Conservation (phyloP, 2,329 filamentous ascomycete species). For the Fusarium burgessii region DNA sequence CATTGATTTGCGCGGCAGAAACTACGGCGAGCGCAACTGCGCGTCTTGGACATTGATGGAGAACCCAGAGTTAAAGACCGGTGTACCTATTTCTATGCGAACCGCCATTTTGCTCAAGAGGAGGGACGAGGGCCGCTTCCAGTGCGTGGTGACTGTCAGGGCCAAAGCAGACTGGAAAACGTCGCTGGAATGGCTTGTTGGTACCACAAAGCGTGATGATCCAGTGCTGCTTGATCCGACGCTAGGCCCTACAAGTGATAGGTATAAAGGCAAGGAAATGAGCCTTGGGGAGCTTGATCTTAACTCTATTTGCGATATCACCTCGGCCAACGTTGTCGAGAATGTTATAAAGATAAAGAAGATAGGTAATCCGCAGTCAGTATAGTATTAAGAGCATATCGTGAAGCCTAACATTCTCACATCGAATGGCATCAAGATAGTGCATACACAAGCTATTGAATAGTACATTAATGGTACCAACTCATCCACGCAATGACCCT, state of each 20-base stretch:
- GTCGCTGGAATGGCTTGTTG: neutral
- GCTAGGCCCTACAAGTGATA: neutral
- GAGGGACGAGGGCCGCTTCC: neutral
- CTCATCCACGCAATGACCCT: neutral
- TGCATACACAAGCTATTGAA: no score
- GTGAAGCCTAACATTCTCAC: neutral
- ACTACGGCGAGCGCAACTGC: conserved; percentile 2
- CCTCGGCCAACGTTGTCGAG: neutral
- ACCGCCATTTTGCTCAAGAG: conserved; percentile 5
- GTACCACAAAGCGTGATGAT: neutral
- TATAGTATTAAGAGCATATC: accelerated
- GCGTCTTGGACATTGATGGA: conserved; percentile 23
- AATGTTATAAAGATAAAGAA: neutral
- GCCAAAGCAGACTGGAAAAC: conserved; percentile 11
- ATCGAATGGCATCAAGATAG: no score
- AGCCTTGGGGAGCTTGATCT: conserved; percentile 6
- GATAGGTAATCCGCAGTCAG: neutral
- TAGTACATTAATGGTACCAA: neutral
- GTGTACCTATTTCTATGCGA: conserved; percentile 4
- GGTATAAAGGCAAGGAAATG: conserved; percentile 7
- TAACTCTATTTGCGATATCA: neutral
- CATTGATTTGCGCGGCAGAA: accelerated
- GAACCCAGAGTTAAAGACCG: conserved; percentile 10
- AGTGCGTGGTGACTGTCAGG: neutral
- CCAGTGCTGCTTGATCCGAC: conserved; percentile 3